Conservation (phyloP, 345 rosid species). For the Trapa bicornis region DNA sequence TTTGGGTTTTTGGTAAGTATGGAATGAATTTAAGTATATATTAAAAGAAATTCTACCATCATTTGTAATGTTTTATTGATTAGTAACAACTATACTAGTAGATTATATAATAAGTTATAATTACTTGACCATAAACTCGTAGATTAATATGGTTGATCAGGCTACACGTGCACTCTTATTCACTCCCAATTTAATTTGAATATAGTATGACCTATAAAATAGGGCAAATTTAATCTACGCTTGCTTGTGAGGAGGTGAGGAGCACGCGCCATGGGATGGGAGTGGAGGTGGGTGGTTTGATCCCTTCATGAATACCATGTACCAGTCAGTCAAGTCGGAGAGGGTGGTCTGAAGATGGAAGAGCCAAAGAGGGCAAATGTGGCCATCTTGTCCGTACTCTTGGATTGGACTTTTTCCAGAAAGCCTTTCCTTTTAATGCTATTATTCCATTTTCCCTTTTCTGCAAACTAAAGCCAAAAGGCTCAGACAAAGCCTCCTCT, state of each 20-base stretch:
- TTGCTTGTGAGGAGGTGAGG: conserved; percentile 1
- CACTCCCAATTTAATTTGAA: not conserved
- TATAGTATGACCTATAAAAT: conserved; percentile 4
- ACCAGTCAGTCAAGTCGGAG: conserved; percentile 19
- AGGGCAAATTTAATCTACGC: conserved; percentile 3
- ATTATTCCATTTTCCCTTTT: conserved; percentile 60
- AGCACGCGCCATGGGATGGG: conserved; percentile 15
- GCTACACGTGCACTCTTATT: not conserved
- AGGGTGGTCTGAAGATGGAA: conserved; percentile 27
- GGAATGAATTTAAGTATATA: too few species aligned
- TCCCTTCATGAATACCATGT: conserved; percentile 32
- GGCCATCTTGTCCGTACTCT: conserved; percentile 67
- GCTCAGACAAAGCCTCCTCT: too few species aligned
- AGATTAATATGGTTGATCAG: not conserved
- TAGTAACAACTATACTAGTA: too few species aligned
- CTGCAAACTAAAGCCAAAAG: conserved; percentile 18
- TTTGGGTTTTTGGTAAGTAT: too few species aligned
- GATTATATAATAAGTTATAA: too few species aligned
- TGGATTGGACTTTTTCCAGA: conserved; percentile 84
- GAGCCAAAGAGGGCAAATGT: conserved; percentile 35
- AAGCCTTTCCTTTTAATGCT: conserved; percentile 66
- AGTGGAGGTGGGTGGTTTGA: conserved; percentile 4
- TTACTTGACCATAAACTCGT: too few species aligned
- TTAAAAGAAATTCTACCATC: too few species aligned
- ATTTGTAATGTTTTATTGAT: too few species aligned